Percentiles rank a stretch among this genome's conserved stretches.
Evolutionary conservation across 148 eudicot species (phyloP).

Genomic region (Camellia granthamiana): DNA sequence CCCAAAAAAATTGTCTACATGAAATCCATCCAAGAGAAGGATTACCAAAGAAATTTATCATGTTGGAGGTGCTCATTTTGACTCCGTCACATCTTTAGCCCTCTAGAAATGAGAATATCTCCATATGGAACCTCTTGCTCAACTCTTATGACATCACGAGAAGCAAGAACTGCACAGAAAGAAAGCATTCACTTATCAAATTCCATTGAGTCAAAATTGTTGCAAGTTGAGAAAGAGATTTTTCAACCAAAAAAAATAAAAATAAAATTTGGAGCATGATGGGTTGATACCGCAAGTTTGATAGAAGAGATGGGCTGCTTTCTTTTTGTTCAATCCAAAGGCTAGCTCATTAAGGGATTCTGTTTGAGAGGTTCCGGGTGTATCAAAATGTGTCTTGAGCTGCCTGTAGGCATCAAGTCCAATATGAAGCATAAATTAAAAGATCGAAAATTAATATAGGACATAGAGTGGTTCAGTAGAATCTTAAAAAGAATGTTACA

Average conservation of each 20-base stretch:
- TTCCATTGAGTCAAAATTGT: background rate
- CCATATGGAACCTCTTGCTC: slow-evolving; percentile 68
- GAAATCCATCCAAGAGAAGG: slow-evolving; percentile 1
- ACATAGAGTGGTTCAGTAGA: background rate
- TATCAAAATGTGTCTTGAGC: slow-evolving; percentile 81
- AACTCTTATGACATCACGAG: slow-evolving; percentile 60
- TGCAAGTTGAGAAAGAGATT: background rate
- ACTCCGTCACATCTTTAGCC: slow-evolving; percentile 73
- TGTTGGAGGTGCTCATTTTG: background rate
- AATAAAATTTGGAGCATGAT: background rate
- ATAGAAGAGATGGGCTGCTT: slow-evolving; percentile 85
- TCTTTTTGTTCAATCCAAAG: slow-evolving; percentile 64
- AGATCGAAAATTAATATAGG: too few relatives aligned
- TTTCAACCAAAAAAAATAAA: background rate
- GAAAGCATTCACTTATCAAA: background rate
- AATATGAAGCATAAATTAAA: background rate
- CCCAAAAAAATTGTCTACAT: background rate
- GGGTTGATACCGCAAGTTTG: slow-evolving; percentile 71
- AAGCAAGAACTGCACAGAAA: slow-evolving; percentile 69
- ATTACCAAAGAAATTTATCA: background rate
- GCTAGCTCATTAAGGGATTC: slow-evolving; percentile 83
- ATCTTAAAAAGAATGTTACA: slow-evolving; percentile 28
- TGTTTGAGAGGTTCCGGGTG: slow-evolving; percentile 62
- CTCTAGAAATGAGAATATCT: slow-evolving; percentile 77
- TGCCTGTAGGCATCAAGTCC: slow-evolving; percentile 49